phyloP scores from a whole-genome alignment of 2,329 filamentous ascomycete genomes.

The Fusarium irregulare region DNA sequence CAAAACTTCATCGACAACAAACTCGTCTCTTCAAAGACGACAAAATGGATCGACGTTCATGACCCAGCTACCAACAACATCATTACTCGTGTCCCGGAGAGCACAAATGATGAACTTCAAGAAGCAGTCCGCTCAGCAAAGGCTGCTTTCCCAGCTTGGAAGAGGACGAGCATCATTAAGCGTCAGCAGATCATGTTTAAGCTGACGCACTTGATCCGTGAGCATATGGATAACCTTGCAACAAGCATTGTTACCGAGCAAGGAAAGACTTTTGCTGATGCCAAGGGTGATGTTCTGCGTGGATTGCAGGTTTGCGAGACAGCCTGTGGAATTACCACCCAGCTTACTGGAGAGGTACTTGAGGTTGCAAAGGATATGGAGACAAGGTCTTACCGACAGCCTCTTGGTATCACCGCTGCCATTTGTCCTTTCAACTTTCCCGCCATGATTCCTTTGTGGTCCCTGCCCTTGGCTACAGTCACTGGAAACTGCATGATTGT shows the following conservation, averaged over 20 bases:
- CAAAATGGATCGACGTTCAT: slow-evolving; percentile 77
- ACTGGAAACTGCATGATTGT: slow-evolving; percentile 82
- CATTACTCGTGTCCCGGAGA: slow-evolving; percentile 80
- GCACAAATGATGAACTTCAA: slow-evolving; percentile 75
- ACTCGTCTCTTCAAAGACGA: slow-evolving; percentile 70
- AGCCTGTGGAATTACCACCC: slow-evolving; percentile 77
- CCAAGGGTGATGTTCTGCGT: slow-evolving; percentile 77
- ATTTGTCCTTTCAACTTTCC: slow-evolving; percentile 88
- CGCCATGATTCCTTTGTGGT: slow-evolving; percentile 88
- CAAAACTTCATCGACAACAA: slow-evolving; percentile 80
- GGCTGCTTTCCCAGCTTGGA: slow-evolving; percentile 77
- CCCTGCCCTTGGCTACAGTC: slow-evolving; percentile 80
- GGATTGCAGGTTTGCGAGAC: slow-evolving; percentile 82
- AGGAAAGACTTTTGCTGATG: slow-evolving; percentile 82
- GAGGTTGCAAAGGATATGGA: slow-evolving; percentile 89
- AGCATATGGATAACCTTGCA: slow-evolving; percentile 81
- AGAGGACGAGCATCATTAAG: slow-evolving; percentile 71
- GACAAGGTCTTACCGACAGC: slow-evolving; percentile 79
- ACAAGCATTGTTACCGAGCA: slow-evolving; percentile 83
- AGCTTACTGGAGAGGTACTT: slow-evolving; percentile 79
- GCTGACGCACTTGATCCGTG: slow-evolving; percentile 76
- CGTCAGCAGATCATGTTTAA: slow-evolving; percentile 84
- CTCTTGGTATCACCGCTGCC: slow-evolving; percentile 78
- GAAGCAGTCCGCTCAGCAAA: slow-evolving; percentile 76
- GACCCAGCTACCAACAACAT: slow-evolving; percentile 84